phyloP scores from a whole-genome alignment of 2,329 filamentous ascomycete species.

The Claviceps fusiformis region DNA sequence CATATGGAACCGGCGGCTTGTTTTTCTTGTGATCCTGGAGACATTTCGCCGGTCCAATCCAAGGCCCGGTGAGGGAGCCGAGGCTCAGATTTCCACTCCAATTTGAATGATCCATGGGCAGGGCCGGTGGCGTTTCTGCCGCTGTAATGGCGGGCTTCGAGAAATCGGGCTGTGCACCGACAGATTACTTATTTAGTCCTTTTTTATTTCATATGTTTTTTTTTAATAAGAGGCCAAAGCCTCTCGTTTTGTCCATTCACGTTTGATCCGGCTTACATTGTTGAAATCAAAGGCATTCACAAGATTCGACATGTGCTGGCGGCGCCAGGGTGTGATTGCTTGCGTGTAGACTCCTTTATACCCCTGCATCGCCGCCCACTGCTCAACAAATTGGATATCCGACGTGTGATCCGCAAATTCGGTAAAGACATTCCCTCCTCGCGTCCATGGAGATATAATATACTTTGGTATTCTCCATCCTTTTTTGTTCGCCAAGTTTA shows the following conservation, averaged over 20 bases:
- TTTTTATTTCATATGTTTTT: no score
- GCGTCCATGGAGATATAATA: conserved; percentile 40
- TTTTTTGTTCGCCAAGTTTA: neutral
- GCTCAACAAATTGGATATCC: conserved; percentile 37
- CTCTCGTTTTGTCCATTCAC: neutral
- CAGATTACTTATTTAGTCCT: neutral
- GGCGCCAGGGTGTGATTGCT: conserved; percentile 14
- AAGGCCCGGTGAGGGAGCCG: conserved; percentile 9
- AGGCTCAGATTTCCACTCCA: conserved; percentile 8
- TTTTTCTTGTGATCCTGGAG: conserved; percentile 4
- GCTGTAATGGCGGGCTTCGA: conserved; percentile 4
- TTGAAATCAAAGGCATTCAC: conserved; percentile 26
- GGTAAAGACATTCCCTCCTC: conserved; percentile 37
- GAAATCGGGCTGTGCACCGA: conserved; percentile 5
- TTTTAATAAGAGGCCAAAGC: neutral
- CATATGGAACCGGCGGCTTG: conserved; percentile 8
- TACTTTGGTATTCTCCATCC: conserved; percentile 35
- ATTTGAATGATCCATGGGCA: conserved; percentile 2
- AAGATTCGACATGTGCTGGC: conserved; percentile 16
- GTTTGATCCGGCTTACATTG: conserved; percentile 12
- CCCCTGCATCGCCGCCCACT: conserved; percentile 23
- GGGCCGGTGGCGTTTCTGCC: conserved; percentile 1
- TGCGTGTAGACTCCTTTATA: conserved; percentile 18
- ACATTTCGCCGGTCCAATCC: conserved; percentile 9
- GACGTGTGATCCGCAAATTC: conserved; percentile 40